These are phyloP conservation scores for Entomortierella lignicola DNA, from an alignment of 192 early-diverging fungal genomes.

Conservation along the genomic window DNA sequence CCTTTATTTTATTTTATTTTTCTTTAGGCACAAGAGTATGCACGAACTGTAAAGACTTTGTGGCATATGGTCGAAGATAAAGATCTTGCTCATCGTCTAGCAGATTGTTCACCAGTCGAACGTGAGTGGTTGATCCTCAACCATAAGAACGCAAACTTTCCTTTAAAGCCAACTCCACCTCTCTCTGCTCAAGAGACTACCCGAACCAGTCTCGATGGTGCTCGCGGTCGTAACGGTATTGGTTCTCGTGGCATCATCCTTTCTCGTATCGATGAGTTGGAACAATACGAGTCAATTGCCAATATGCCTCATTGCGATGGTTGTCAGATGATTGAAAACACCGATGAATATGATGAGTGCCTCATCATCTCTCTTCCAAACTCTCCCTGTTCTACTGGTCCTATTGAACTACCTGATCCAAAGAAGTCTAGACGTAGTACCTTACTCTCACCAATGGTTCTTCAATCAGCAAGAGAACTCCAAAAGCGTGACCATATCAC, in stretches of 20 bases:
- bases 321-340: too few relatives aligned
- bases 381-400: neutral
- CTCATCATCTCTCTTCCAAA: constrained; percentile 12
- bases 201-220: neutral
- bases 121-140: constrained; percentile 31
- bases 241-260: neutral
- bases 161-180: neutral
- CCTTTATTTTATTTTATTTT: neutral
- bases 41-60: constrained; percentile 44
- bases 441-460: constrained; percentile 16
- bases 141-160: constrained; percentile 20
- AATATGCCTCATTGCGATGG: too few relatives aligned
- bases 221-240: neutral
- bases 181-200: neutral
- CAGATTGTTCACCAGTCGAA: constrained; percentile 31
- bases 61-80: constrained; percentile 50
- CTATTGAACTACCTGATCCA: neutral
- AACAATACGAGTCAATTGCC: neutral
- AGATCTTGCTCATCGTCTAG: constrained; percentile 29
- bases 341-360: neutral
- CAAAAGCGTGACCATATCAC: constrained; percentile 39
- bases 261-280: neutral
- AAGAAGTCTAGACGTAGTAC: neutral
- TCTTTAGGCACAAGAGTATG: constrained; percentile 49
- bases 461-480: constrained; percentile 20